These are phyloP conservation scores for Tolypocladium pustulatum DNA, from an alignment of 2,329 filamentous ascomycete species.

Conservation along the genomic window DNA sequence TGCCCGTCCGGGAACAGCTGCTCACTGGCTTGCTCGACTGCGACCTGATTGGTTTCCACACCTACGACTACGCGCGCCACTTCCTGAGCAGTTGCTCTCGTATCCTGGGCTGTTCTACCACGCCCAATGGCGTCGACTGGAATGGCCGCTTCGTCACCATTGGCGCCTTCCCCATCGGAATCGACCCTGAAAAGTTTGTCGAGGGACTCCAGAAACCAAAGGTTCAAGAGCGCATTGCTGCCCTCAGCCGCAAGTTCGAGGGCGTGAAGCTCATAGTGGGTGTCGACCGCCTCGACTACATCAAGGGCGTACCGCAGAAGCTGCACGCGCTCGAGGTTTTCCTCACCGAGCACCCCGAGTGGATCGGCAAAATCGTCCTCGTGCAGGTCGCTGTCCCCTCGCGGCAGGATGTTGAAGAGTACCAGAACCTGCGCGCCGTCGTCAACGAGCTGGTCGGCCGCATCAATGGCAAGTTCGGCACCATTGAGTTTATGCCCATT, in stretches of 20 bases:
- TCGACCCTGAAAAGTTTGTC: conserved; percentile 93
- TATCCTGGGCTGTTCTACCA: conserved; percentile 70
- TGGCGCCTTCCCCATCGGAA: conserved; percentile 94
- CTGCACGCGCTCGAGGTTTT: conserved; percentile 94
- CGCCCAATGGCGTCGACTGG: conserved; percentile 88
- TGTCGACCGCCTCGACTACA: conserved; percentile 94
- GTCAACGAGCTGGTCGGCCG: conserved; percentile 95
- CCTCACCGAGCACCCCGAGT: conserved; percentile 91
- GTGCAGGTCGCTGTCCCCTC: conserved; percentile 95
- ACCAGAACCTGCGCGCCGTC: conserved; percentile 88
- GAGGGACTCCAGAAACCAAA: conserved; percentile 77
- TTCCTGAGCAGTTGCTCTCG: conserved; percentile 96
- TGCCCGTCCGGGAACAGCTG: conserved; percentile 84
- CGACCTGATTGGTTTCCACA: conserved; percentile 95
- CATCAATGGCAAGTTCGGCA: conserved; percentile 96
- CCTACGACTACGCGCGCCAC: conserved; percentile 96
- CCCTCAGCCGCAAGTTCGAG: conserved; percentile 81
- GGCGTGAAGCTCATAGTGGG: conserved; percentile 95
- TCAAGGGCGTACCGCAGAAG: conserved; percentile 97
- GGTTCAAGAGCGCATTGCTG: conserved; percentile 78
- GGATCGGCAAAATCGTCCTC: conserved; percentile 94
- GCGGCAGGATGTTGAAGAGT: conserved; percentile 92
- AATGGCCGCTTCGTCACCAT: conserved; percentile 81
- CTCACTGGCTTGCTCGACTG: conserved; percentile 82
- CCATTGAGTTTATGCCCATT: conserved; percentile 97